These are phyloP conservation scores for Rhododendron vialii DNA, from an alignment of 148 eudicot species.

Conservation along the genomic window DNA sequence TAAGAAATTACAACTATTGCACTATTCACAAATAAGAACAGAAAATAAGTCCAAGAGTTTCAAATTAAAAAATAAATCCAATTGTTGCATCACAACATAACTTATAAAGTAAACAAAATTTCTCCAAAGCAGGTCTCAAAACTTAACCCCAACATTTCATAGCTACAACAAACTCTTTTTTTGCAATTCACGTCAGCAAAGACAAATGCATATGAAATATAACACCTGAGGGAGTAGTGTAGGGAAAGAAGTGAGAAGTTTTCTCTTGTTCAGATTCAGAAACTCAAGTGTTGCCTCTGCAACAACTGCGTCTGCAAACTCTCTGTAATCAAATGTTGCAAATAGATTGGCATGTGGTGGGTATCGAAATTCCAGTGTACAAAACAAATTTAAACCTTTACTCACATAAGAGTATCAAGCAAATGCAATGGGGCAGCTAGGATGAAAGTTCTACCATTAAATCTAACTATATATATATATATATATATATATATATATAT, in stretches of 20 bases:
- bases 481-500: too few relatives aligned
- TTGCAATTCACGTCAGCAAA: neutral
- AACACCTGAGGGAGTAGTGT: conserved; percentile 83
- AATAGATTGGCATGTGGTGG: conserved; percentile 11
- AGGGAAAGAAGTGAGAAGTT: conserved; percentile 63
- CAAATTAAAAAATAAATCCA: neutral
- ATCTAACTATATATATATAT: neutral
- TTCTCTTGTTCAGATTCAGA: conserved; percentile 58
- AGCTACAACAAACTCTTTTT: neutral
- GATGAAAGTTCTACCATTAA: neutral
- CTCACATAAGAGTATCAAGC: neutral
- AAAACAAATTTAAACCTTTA: neutral
- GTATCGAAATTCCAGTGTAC: neutral
- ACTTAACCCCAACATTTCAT: neutral
- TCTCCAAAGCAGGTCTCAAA: neutral
- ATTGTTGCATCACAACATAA: neutral
- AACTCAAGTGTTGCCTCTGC: conserved; percentile 85
- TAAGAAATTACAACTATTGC: neutral
- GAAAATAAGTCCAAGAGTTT: neutral
- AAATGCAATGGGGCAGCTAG: too few relatives aligned
- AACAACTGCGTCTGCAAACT: conserved; percentile 88
- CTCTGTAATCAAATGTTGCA: conserved; percentile 52
- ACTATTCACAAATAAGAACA: neutral
- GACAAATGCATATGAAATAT: neutral
- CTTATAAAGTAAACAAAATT: neutral